Conservation (phyloP, 306 rosid genomes). For the Rubus parviflorus region DNA sequence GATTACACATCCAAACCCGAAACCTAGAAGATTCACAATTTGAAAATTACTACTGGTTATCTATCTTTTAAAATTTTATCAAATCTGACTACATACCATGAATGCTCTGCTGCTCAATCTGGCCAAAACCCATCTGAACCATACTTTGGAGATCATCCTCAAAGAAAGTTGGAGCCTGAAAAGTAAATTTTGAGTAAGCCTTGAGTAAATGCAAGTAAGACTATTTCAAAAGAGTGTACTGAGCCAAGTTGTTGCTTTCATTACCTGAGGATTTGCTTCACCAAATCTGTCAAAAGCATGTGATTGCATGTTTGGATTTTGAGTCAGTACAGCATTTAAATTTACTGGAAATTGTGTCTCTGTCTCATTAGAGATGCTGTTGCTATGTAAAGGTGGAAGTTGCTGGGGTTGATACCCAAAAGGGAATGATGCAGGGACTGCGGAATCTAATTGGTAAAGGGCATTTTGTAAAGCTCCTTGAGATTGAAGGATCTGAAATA, state of each 20-base stretch:
- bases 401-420: constrained; percentile 42
- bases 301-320: constrained; percentile 31
- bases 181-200: not conserved
- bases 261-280: constrained; percentile 39
- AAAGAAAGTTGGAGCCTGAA: constrained; percentile 44
- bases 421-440: constrained; percentile 33
- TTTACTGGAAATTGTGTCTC: constrained; percentile 38
- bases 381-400: constrained; percentile 35
- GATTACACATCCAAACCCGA: constrained; percentile 12
- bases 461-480: constrained; percentile 38
- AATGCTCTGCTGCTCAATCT: constrained; percentile 38
- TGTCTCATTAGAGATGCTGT: constrained; percentile 31
- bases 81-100: constrained; percentile 31
- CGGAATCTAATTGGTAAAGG: constrained; percentile 39
- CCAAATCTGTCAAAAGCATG: constrained; percentile 31
- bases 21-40: not conserved
- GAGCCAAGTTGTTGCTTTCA: constrained; percentile 1
- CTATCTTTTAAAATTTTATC: not conserved
- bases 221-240: not conserved
- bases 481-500: constrained; percentile 47
- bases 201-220: constrained; percentile 20
- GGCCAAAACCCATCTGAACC: constrained; percentile 56
- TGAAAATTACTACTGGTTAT: not conserved
- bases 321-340: constrained; percentile 28
- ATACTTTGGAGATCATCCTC: constrained; percentile 58